Evolutionary conservation across 2,329 filamentous ascomycete genomes (phyloP), one percentile per base, ranked within the genome.

Genomic region (Fusarium tjaetaba): DNA sequence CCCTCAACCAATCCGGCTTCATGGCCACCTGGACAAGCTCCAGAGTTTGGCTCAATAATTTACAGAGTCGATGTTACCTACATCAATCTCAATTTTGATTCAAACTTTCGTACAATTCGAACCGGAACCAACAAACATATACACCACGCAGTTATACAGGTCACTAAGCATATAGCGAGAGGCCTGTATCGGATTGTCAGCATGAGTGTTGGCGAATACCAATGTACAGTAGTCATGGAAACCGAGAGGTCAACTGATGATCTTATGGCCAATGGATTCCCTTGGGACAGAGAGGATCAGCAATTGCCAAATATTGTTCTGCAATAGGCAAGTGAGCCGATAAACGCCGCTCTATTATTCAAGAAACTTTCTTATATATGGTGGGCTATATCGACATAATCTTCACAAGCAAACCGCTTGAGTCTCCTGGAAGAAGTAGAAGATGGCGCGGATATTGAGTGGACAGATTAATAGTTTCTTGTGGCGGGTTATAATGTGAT

Each of bases 391-490:
- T 30, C 5, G 9, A 28, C 13, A 30, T 0, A 14, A 15, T 8
- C 11, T 5, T 8, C 22, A 48, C 3, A 3, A 4, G 0, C 7
- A 28, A 28, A 22, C 9, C 3, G 9, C 9, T 22, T 22, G 4
- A 15, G 9, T 15, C 0, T 22, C 8, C 8, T 8, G 5, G 13
- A 16, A 8, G 14, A 13, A 2, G 10, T 11, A 13, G 15, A n/a
- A 18, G 5, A 32, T 14, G 8, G 4, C 11, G 18, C 18, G 5
- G 5, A 24, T 11, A 32, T 32, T n/a, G 11, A 32, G 28, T n/a
- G 7, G 28, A 49, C 3, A n/a, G 4, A n/a, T 49, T 24, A n/a
- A 32, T 32, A 2, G 15, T 24, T 11, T 8, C 11, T 7, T 7
- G 7, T n/a, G 15, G 5, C 15, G 15, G 46, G 9, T n/a, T 14